phyloP scores from a whole-genome alignment of 805 yeast species.

The Hanseniaspora valbyensis region DNA sequence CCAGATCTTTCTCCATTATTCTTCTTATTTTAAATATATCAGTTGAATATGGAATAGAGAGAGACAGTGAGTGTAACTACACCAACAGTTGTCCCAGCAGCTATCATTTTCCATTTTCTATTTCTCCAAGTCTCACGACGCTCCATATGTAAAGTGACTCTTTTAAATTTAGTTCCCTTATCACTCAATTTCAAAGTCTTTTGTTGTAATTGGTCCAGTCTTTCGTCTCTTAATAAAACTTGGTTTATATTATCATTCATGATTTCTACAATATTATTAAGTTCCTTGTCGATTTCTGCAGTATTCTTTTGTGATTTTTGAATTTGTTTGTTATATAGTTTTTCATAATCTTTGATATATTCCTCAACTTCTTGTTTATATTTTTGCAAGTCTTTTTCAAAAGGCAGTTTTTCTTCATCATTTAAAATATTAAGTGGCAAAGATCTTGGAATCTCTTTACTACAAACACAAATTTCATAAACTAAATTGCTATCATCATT shows the following conservation, averaged over 20 bases:
- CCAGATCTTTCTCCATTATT: no score
- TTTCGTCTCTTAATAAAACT: slow-evolving; percentile 67
- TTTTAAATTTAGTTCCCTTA: slow-evolving; percentile 57
- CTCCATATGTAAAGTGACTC: slow-evolving; percentile 51
- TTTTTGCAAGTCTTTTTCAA: background rate
- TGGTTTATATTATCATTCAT: slow-evolving; percentile 32
- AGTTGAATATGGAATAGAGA: background rate
- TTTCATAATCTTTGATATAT: slow-evolving; percentile 1
- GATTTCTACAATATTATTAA: slow-evolving; percentile 27
- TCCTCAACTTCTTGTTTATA: background rate
- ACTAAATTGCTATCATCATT: background rate
- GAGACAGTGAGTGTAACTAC: background rate
- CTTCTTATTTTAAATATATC: no score
- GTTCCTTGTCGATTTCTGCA: slow-evolving; percentile 24
- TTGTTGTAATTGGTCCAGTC: slow-evolving; percentile 58
- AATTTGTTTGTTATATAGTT: background rate
- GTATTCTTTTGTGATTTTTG: background rate
- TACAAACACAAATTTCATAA: background rate
- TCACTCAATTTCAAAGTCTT: slow-evolving; percentile 66
- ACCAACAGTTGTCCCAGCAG: background rate
- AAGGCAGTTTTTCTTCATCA: background rate
- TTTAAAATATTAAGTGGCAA: slow-evolving; percentile 8
- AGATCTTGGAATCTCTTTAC: background rate
- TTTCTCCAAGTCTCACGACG: slow-evolving; percentile 52
- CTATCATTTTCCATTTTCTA: slow-evolving; percentile 37